phyloP scores from a whole-genome alignment of 1,139 yeast genomes.

The Pichia sp. region DNA sequence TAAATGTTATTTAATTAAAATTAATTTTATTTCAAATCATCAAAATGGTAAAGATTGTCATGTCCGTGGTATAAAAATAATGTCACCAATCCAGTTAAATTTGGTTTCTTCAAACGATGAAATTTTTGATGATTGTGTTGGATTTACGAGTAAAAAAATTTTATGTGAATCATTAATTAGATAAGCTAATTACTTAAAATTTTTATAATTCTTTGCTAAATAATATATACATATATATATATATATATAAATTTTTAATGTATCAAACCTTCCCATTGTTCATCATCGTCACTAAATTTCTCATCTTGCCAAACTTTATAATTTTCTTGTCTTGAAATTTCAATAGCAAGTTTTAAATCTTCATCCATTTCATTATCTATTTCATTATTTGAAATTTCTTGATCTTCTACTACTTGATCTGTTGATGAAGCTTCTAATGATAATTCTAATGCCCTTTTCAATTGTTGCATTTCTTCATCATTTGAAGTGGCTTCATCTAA shows the following conservation, averaged over 20 bases:
- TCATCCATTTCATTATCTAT: conserved; percentile 14
- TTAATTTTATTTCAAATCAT: conserved; percentile 73
- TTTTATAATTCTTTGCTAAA: conserved; percentile 1
- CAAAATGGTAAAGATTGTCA: conserved; percentile 97
- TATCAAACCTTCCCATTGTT: conserved; percentile 12
- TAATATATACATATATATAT: neutral
- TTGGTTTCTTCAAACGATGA: conserved; percentile 15
- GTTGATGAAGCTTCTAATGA: conserved; percentile 1
- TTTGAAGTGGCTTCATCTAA: neutral
- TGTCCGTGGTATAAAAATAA: conserved; percentile 62
- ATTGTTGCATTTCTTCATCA: conserved; percentile 2
- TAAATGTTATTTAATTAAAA: conserved; percentile 66
- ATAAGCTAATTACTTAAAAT: conserved; percentile 3
- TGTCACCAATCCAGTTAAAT: conserved; percentile 17
- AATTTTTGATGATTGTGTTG: conserved; percentile 20
- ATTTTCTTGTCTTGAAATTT: conserved; percentile 19
- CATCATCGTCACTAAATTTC: conserved; percentile 2
- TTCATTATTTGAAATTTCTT: neutral
- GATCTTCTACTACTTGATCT: conserved; percentile 2
- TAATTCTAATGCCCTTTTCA: conserved; percentile 8
- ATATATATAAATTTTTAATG: too few species aligned
- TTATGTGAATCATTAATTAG: conserved; percentile 29
- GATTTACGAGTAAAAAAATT: conserved; percentile 28
- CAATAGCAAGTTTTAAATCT: conserved; percentile 21
- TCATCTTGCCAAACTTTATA: conserved; percentile 3